These are phyloP conservation scores for Cladophialophora bantiana DNA, from an alignment of 2,329 filamentous ascomycete genomes.

Conservation along the genomic window DNA sequence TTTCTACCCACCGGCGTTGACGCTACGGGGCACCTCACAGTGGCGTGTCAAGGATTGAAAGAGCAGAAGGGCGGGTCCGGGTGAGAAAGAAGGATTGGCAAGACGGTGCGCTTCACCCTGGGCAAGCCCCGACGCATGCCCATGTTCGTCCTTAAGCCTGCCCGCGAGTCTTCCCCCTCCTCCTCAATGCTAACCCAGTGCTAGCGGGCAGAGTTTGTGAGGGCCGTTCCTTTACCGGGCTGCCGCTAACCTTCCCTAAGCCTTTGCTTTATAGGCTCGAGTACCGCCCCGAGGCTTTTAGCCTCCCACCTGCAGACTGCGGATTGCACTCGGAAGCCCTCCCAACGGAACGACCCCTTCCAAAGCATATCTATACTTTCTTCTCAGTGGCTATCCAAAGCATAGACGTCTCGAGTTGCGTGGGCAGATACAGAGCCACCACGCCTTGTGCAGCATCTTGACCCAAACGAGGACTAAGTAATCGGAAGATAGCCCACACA, in stretches of 20 bases:
- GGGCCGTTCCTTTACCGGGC: constrained; percentile 35
- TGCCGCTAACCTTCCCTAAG: constrained; percentile 32
- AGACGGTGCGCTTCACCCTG: constrained; percentile 25
- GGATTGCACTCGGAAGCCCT: constrained; percentile 20
- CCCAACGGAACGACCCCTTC: constrained; percentile 19
- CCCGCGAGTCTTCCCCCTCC: constrained; percentile 11
- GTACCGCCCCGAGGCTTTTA: constrained; percentile 33
- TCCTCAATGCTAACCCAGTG: constrained; percentile 19
- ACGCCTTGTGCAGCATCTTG: constrained; percentile 18
- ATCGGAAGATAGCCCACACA: constrained; percentile 20
- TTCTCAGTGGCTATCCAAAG: constrained; percentile 11
- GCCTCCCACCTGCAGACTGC: constrained; percentile 26
- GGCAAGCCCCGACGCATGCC: constrained; percentile 18
- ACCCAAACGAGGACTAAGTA: constrained; percentile 20
- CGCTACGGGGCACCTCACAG: constrained; percentile 10
- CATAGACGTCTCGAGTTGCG: constrained; percentile 8
- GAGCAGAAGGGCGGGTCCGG: constrained; percentile 25
- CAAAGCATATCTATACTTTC: constrained; percentile 25
- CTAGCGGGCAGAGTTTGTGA: constrained; percentile 28
- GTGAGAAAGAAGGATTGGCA: constrained; percentile 29
- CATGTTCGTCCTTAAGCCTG: constrained; percentile 21
- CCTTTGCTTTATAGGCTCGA: constrained; percentile 30
- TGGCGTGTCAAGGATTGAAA: constrained; percentile 30
- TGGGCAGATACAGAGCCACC: neutral
- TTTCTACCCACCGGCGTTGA: constrained; percentile 26